Evolutionary conservation across 768 basidiomycete genomes (phyloP).

Genomic region (Leucocoprinus sp.): DNA sequence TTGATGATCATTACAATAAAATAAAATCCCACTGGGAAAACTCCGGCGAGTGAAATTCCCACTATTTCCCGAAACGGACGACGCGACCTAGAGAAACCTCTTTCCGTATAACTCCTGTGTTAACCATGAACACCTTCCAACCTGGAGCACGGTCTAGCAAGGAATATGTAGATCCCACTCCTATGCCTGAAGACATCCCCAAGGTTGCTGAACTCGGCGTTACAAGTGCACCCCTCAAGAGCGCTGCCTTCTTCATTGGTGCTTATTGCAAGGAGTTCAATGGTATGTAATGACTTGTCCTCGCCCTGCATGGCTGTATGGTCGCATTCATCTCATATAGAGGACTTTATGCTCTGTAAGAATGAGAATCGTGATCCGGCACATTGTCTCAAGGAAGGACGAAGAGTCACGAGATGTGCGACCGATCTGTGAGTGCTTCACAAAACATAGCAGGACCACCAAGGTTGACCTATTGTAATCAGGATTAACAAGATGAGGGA

Average conservation of each 20-base stretch:
- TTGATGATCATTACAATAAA: neutral
- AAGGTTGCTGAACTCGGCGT: slow-evolving; percentile 82
- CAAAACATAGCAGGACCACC: neutral
- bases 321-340: slow-evolving; percentile 14
- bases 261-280: slow-evolving; percentile 94
- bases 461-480: neutral
- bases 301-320: neutral
- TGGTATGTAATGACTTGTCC: slow-evolving; percentile 49
- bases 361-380: slow-evolving; percentile 81
- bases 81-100: slow-evolving; percentile 9
- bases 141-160: slow-evolving; percentile 37
- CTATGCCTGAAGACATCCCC: slow-evolving; percentile 56
- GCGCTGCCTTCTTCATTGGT: slow-evolving; percentile 95
- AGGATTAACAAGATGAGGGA: slow-evolving; percentile 93
- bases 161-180: slow-evolving; percentile 57
- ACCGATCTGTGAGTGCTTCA: slow-evolving; percentile 70
- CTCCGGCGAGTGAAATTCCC: slow-evolving; percentile 5
- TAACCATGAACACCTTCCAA: slow-evolving; percentile 47
- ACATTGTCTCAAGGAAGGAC: slow-evolving; percentile 92
- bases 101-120: neutral
- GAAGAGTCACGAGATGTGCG: slow-evolving; percentile 92
- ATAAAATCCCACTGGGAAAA: neutral
- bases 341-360: slow-evolving; percentile 87
- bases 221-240: slow-evolving; percentile 91
- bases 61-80: slow-evolving; percentile 9